phyloP scores from a whole-genome alignment of 345 rosid species.

The Ceriops zippeliana region DNA sequence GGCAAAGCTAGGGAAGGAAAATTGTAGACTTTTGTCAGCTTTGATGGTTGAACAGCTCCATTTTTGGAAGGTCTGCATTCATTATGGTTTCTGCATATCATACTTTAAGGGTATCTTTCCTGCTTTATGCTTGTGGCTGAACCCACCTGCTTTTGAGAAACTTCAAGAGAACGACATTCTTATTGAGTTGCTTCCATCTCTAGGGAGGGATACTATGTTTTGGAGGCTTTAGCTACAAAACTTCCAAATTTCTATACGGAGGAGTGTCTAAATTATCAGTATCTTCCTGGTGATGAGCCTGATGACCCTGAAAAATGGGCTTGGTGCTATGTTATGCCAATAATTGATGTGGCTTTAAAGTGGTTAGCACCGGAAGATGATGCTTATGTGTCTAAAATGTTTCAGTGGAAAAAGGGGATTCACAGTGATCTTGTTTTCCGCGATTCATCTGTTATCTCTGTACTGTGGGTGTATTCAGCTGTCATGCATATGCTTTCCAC shows the following conservation, averaged over 20 bases:
- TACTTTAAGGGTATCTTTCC: slow-evolving; percentile 70
- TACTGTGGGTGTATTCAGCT: slow-evolving; percentile 70
- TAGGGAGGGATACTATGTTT: slow-evolving; percentile 63
- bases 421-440: slow-evolving; percentile 22
- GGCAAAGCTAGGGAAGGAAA: slow-evolving; percentile 66
- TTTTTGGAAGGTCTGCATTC: slow-evolving; percentile 73
- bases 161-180: slow-evolving; percentile 52
- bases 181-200: slow-evolving; percentile 63
- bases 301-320: slow-evolving; percentile 48
- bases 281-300: slow-evolving; percentile 19
- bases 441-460: slow-evolving; percentile 33
- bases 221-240: slow-evolving; percentile 64
- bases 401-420: slow-evolving; percentile 33
- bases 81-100: slow-evolving; percentile 60
- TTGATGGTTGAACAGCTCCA: slow-evolving; percentile 84
- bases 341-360: slow-evolving; percentile 68
- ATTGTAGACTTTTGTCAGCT: slow-evolving; percentile 58
- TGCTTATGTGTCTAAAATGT: slow-evolving; percentile 32
- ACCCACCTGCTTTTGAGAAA: slow-evolving; percentile 63
- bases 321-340: slow-evolving; percentile 72
- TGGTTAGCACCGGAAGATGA: slow-evolving; percentile 52
- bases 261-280: slow-evolving; percentile 23
- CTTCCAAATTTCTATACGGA: slow-evolving; percentile 64
- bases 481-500: slow-evolving; percentile 59
- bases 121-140: slow-evolving; percentile 80